Evolutionary conservation across 2,329 filamentous ascomycete genomes (phyloP).

Genomic region (Pseudogymnoascus sp.): DNA sequence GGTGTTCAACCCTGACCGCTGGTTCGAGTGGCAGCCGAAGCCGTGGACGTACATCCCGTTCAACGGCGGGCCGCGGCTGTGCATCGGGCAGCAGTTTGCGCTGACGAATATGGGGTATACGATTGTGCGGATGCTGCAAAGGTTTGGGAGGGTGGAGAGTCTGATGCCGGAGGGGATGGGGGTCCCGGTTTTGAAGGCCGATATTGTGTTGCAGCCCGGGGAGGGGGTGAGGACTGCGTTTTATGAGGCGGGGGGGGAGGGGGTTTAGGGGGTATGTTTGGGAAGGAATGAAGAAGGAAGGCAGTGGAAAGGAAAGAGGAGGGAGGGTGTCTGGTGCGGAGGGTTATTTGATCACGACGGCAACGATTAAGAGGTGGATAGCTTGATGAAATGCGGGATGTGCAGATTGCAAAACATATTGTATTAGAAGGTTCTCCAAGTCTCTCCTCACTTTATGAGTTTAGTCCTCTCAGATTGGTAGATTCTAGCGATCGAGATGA

Average conservation of each 20-base stretch:
- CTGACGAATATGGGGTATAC: conserved; percentile 69
- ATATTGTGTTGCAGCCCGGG: conserved; percentile 52
- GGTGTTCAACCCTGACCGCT: conserved; percentile 58
- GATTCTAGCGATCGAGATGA: neutral
- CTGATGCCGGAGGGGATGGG: conserved; percentile 46
- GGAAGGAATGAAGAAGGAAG: no score
- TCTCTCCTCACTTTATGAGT: neutral
- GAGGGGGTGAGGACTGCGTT: conserved; percentile 51
- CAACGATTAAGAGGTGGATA: neutral
- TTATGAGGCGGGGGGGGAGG: conserved; percentile 34
- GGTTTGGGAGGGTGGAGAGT: conserved; percentile 55
- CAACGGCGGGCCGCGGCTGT: conserved; percentile 65
- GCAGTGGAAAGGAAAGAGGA: no score
- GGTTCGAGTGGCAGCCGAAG: conserved; percentile 53
- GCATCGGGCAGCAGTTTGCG: conserved; percentile 75
- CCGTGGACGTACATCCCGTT: conserved; percentile 69
- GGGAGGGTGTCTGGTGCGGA: neutral
- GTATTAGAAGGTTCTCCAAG: neutral
- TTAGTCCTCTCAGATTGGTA: neutral
- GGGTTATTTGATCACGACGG: neutral
- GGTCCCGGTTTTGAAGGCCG: conserved; percentile 44
- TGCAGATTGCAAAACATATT: neutral
- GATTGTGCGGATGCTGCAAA: conserved; percentile 63
- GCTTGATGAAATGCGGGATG: neutral
- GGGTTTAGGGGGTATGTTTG: neutral